Conservation (phyloP, 2,329 filamentous ascomycete genomes). For the Herpotrichia juniperi region DNA sequence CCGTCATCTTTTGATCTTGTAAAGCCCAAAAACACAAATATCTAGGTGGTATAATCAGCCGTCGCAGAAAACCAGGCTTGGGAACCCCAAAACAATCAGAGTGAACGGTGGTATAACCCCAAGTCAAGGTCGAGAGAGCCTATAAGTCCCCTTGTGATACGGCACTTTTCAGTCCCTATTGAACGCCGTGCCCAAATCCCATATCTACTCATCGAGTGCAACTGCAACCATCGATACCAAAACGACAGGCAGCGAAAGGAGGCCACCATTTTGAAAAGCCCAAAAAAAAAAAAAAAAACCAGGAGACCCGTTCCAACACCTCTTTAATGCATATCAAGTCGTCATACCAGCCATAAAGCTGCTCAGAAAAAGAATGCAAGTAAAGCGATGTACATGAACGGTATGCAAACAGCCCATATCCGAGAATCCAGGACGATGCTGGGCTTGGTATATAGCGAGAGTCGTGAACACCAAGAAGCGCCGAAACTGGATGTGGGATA, state of each 20-base stretch:
- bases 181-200: constrained; percentile 23
- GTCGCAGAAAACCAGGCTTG: not conserved
- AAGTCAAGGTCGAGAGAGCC: constrained; percentile 6
- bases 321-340: constrained; percentile 42
- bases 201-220: constrained; percentile 23
- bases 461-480: constrained; percentile 25
- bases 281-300: constrained; percentile 19
- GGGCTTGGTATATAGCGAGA: constrained; percentile 17
- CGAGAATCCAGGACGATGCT: constrained; percentile 23
- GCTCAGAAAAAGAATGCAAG: constrained; percentile 35
- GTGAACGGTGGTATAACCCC: not conserved
- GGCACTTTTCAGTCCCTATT: constrained; percentile 31
- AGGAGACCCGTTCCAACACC: constrained; percentile 32
- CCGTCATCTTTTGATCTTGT: not conserved
- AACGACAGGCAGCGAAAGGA: constrained; percentile 8
- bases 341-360: constrained; percentile 30
- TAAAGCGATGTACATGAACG: constrained; percentile 34
- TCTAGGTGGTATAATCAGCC: constrained; percentile 1
- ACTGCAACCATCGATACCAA: constrained; percentile 6
- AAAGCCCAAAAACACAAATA: not conserved
- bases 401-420: constrained; percentile 25
- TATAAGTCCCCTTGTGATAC: constrained; percentile 14
- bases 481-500: constrained; percentile 29
- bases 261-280: constrained; percentile 1
- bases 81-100: not conserved